Evolutionary conservation across 352 stramenopile species (phyloP).

Genomic region (Phytopythium sindhum): DNA sequence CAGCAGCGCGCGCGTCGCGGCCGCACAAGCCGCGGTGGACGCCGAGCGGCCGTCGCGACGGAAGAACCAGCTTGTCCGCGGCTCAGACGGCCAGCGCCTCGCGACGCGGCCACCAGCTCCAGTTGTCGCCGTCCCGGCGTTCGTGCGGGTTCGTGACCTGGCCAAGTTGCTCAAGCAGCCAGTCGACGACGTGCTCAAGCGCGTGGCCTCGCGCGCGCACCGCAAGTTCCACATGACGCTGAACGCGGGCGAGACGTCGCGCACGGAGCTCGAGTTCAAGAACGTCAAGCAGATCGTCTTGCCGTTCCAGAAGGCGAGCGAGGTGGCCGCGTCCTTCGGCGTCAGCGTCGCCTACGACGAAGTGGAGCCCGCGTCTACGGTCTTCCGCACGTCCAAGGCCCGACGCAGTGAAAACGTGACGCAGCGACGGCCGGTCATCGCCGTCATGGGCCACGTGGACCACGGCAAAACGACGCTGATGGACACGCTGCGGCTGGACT

Average conservation of each 20-base stretch:
- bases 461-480: conserved; percentile 99
- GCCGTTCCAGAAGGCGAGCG: conserved; percentile 55
- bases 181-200: conserved; percentile 70
- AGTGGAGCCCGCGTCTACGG: conserved; percentile 46
- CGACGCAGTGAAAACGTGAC: conserved; percentile 17
- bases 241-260: conserved; percentile 24
- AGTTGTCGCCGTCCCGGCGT: conserved; percentile 29
- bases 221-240: conserved; percentile 54
- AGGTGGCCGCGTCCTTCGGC: conserved; percentile 46
- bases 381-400: conserved; percentile 11
- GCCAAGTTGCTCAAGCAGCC: conserved; percentile 65
- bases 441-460: conserved; percentile 99
- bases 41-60: conserved; percentile 5
- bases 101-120: conserved; percentile 17
- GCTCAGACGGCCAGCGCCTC: not conserved
- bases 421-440: conserved; percentile 93
- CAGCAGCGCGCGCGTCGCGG: conserved; percentile 23
- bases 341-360: conserved; percentile 51
- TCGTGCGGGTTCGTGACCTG: conserved; percentile 72
- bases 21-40: conserved; percentile 13
- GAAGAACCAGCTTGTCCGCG: not conserved
- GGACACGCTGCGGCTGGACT: conserved; percentile 89
- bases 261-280: conserved; percentile 56
- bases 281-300: conserved; percentile 77
- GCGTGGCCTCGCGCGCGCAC: conserved; percentile 49